Evolutionary conservation across 2,329 filamentous ascomycete species (phyloP).

Genomic region (Trichoderma harzianum): DNA sequence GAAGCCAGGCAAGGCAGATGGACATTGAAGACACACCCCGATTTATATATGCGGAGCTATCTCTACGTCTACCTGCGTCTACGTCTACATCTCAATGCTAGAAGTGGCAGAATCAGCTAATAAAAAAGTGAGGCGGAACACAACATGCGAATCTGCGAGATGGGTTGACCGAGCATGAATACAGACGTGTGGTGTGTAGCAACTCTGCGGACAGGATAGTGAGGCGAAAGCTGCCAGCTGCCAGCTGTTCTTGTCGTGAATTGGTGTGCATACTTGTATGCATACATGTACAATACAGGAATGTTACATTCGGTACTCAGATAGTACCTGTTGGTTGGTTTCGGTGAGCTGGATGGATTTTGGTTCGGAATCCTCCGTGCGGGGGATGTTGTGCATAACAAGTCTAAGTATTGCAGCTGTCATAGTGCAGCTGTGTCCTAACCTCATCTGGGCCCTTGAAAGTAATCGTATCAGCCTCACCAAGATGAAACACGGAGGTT

Average conservation of each 20-base stretch:
- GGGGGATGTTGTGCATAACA: not conserved
- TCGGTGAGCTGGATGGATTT: not conserved
- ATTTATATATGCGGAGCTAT: not conserved
- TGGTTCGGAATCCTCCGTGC: not conserved
- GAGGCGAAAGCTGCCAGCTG: not conserved
- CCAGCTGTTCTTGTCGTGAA: not conserved
- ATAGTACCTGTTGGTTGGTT: not conserved
- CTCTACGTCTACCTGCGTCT: not conserved
- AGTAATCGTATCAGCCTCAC: not conserved
- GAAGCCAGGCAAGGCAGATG: not conserved
- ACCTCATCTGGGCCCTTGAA: not conserved
- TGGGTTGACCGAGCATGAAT: not conserved
- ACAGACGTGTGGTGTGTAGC: not conserved
- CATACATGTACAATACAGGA: not conserved
- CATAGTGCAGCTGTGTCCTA: not conserved
- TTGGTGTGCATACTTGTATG: not conserved
- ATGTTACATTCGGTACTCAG: not conserved
- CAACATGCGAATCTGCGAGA: not conserved
- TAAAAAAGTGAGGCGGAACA: not conserved
- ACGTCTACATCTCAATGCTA: not conserved
- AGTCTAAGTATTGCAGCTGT: not conserved
- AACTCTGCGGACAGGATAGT: not conserved
- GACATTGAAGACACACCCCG: not conserved
- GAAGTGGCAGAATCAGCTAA: not conserved
- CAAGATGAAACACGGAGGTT: not conserved